Conservation (phyloP, 441 rosid species). For the Iberis amara region DNA sequence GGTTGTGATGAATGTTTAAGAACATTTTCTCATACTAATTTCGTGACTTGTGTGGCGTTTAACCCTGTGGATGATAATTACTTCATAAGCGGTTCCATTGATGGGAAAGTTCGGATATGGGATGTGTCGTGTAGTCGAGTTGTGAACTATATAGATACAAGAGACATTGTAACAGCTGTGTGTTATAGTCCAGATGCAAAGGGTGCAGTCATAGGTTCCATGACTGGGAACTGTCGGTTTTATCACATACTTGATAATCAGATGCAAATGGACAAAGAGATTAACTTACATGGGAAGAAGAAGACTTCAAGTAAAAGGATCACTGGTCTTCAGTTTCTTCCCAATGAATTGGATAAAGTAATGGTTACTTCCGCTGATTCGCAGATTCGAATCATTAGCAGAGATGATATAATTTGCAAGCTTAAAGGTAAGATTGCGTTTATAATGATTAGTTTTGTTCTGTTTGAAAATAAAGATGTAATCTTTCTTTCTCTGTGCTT, state of each 20-base stretch:
- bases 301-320: constrained; percentile 47
- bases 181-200: constrained; percentile 51
- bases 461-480: neutral
- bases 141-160: constrained; percentile 43
- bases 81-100: constrained; percentile 55
- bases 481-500: neutral
- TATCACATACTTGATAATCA: constrained; percentile 39
- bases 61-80: constrained; percentile 51
- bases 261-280: constrained; percentile 36
- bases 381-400: constrained; percentile 38
- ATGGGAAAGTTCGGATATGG: constrained; percentile 60
- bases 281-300: constrained; percentile 43
- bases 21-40: constrained; percentile 52
- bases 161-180: constrained; percentile 53
- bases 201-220: constrained; percentile 47
- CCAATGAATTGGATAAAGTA: constrained; percentile 39
- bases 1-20: constrained; percentile 43
- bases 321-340: constrained; percentile 49
- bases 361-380: constrained; percentile 60
- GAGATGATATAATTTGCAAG: constrained; percentile 41
- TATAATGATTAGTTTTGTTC: neutral
- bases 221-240: constrained; percentile 43
- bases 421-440: constrained; percentile 40
- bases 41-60: constrained; percentile 56
- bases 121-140: constrained; percentile 40